Percentiles rank a stretch among this genome's conserved stretches.
Conservation (phyloP, 1,139 yeast genomes). For the Taphrina betulina region DNA sequence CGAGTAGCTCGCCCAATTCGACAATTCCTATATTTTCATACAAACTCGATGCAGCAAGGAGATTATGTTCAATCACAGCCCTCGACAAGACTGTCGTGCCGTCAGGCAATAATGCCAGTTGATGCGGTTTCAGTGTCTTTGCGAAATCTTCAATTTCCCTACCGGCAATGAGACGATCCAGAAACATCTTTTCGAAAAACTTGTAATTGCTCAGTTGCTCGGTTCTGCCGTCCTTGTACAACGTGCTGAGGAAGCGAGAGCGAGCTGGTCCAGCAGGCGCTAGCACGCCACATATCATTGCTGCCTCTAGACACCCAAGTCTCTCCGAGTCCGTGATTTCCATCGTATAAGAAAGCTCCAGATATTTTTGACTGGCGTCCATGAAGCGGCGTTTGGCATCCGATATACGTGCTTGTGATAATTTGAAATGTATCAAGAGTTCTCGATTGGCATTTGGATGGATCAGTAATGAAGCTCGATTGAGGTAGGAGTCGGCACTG, state of each 20-base stretch:
- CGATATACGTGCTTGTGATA: conserved; percentile 44
- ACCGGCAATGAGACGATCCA: conserved; percentile 42
- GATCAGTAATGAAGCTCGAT: conserved; percentile 42
- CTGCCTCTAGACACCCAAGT: conserved; percentile 42
- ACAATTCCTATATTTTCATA: conserved; percentile 43
- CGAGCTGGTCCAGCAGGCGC: conserved; percentile 47
- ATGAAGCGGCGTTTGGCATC: conserved; percentile 44
- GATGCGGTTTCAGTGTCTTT: conserved; percentile 41
- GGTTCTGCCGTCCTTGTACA: conserved; percentile 44
- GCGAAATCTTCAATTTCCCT: conserved; percentile 42
- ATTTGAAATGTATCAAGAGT: conserved; percentile 41
- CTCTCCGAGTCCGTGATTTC: conserved; percentile 43
- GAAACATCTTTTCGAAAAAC: conserved; percentile 42
- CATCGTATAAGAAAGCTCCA: conserved; percentile 42
- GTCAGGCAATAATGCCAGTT: conserved; percentile 41
- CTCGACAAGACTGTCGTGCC: conserved; percentile 44
- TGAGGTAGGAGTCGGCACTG: conserved; percentile 43
- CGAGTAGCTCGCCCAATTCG: conserved; percentile 42
- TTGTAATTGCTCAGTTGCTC: conserved; percentile 38
- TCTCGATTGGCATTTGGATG: conserved; percentile 37
- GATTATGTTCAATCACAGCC: conserved; percentile 46
- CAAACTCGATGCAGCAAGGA: conserved; percentile 44
- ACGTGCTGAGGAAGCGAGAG: conserved; percentile 42
- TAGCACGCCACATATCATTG: conserved; percentile 43
- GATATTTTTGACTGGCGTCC: conserved; percentile 44